Percentiles rank a stretch among this genome's conserved stretches.
phyloP scores from a whole-genome alignment of 768 basidiomycete genomes.

The Rhizopogon rudus region DNA sequence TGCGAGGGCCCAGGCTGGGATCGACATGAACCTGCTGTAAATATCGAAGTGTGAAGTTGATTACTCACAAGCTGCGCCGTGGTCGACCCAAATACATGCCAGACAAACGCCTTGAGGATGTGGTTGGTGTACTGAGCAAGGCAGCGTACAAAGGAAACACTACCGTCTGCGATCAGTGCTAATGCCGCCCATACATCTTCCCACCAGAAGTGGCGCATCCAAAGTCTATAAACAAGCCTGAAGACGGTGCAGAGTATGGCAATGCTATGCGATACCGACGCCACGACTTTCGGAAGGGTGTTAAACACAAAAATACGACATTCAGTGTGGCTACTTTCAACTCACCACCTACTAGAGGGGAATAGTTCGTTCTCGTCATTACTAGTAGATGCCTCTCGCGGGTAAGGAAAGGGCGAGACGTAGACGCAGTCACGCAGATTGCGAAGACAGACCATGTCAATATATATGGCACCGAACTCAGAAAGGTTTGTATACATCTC shows the following conservation, averaged over 20 bases:
- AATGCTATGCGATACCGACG: conserved; percentile 9
- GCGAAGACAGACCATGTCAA: neutral
- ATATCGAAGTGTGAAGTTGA: neutral
- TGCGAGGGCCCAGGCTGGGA: conserved; percentile 8
- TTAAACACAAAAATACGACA: neutral
- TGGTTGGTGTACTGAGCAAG: neutral
- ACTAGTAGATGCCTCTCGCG: neutral
- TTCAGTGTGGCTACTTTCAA: too few relatives aligned
- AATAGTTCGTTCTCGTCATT: neutral
- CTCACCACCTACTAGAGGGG: neutral
- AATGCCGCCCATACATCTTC: conserved; percentile 22
- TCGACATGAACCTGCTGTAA: neutral
- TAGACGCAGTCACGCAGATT: too few relatives aligned
- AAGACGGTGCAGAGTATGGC: conserved; percentile 21
- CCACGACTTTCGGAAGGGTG: conserved; percentile 9
- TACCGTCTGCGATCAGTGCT: conserved; percentile 15
- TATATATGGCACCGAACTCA: neutral
- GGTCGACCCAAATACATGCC: conserved; percentile 3
- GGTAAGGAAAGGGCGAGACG: neutral
- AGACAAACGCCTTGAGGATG: conserved; percentile 4
- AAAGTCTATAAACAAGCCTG: conserved; percentile 17
- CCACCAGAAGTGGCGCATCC: conserved; percentile 22
- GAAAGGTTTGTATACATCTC: too few relatives aligned
- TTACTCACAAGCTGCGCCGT: conserved; percentile 3
- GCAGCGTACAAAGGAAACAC: neutral